Evolutionary conservation across 768 basidiomycete species (phyloP).

Genomic region (Dioszegia aurantiaca): DNA sequence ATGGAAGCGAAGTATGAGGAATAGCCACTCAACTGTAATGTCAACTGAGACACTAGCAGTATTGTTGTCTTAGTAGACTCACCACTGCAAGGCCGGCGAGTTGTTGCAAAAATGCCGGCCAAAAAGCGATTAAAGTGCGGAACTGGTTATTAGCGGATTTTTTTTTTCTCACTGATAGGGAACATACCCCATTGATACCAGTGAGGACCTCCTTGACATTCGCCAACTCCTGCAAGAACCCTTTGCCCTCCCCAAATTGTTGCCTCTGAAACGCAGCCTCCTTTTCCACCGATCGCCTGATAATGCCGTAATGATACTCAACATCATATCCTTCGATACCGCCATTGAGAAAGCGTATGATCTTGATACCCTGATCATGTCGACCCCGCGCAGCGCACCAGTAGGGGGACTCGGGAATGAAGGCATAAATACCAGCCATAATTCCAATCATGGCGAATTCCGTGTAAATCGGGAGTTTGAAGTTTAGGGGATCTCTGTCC

Average conservation of each 20-base stretch:
- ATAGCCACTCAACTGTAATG: constrained; percentile 18
- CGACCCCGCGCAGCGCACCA: constrained; percentile 32
- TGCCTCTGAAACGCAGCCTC: constrained; percentile 17
- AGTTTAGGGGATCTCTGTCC: constrained; percentile 27
- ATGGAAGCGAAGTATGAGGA: constrained; percentile 34
- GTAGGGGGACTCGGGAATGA: constrained; percentile 31
- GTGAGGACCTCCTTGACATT: constrained; percentile 33
- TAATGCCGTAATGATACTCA: constrained; percentile 38
- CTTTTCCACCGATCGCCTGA: constrained; percentile 29
- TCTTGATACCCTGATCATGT: constrained; percentile 26
- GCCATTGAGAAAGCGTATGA: constrained; percentile 31
- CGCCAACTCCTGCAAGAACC: constrained; percentile 22
- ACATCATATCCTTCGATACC: constrained; percentile 37
- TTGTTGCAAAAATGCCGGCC: constrained; percentile 33
- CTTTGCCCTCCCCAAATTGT: constrained; percentile 19
- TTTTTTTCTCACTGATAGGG: too few relatives aligned
- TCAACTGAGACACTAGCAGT: too few relatives aligned
- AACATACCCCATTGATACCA: constrained; percentile 34
- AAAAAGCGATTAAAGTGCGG: constrained; percentile 38
- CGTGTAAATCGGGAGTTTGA: constrained; percentile 31
- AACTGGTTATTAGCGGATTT: constrained; percentile 18
- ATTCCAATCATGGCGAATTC: constrained; percentile 35
- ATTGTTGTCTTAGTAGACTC: background rate
- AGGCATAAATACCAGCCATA: constrained; percentile 22
- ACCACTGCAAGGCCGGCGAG: constrained; percentile 33